Conservation (phyloP, 768 basidiomycete genomes). For the Podaxis carcinomalis region DNA sequence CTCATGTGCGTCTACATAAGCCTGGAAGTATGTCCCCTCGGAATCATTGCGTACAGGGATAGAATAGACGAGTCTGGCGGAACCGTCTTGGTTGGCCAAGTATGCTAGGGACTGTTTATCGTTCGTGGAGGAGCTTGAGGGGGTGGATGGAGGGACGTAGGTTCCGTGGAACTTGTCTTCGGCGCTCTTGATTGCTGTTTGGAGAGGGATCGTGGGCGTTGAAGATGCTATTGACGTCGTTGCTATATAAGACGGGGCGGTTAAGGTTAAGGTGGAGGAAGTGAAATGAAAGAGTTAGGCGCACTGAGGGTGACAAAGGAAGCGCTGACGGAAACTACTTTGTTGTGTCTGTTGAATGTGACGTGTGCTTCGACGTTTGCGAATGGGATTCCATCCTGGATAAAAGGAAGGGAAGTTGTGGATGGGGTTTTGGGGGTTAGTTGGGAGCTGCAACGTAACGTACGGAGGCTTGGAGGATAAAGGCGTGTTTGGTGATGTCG, state of each 20-base stretch:
- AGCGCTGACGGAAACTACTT: constrained; percentile 28
- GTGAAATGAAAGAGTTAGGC: constrained; percentile 6
- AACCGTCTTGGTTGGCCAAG: constrained; percentile 33
- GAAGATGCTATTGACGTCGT: not conserved
- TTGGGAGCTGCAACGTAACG: not conserved
- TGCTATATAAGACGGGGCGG: not conserved
- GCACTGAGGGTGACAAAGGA: constrained; percentile 28
- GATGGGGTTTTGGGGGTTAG: not conserved
- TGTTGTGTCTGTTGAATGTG: constrained; percentile 21
- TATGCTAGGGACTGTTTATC: constrained; percentile 27
- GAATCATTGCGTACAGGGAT: constrained; percentile 29
- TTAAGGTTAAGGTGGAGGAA: not conserved
- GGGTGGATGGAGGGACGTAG: not conserved
- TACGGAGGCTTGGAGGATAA: constrained; percentile 8
- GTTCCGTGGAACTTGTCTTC: constrained; percentile 3
- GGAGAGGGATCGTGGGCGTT: not conserved
- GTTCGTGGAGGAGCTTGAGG: constrained; percentile 15
- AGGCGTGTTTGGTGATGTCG: constrained; percentile 18
- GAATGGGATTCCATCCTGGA: constrained; percentile 25
- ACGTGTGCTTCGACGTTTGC: constrained; percentile 34
- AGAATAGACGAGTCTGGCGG: constrained; percentile 33
- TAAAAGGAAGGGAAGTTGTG: not conserved
- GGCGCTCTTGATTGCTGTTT: constrained; percentile 6
- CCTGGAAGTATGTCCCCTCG: constrained; percentile 46
- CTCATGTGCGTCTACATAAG: constrained; percentile 49